A percentile compares a stretch with the other conserved stretches of the same genome.
Conservation (phyloP, 495 filamentous ascomycete species). For the Penicillium canescens region DNA sequence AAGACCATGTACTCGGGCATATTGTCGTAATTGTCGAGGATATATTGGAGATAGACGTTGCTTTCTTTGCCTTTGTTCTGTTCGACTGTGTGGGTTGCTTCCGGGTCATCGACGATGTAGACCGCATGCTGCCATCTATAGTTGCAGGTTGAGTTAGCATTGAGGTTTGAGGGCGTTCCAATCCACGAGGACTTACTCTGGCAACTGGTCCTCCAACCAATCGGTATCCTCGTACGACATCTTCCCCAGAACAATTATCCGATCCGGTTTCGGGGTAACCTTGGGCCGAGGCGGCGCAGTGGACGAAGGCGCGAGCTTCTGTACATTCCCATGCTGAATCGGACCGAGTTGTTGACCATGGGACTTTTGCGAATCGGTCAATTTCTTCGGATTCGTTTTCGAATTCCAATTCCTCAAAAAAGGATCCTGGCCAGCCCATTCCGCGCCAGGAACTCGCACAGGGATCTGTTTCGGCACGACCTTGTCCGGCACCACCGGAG, state of each 20-base stretch:
- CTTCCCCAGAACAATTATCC: conserved; percentile 40
- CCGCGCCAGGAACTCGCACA: conserved; percentile 18
- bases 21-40: conserved; percentile 49
- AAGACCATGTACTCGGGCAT: conserved; percentile 51
- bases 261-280: conserved; percentile 25
- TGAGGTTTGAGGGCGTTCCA: neutral
- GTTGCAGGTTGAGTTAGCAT: neutral
- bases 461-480: conserved; percentile 19
- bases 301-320: conserved; percentile 5
- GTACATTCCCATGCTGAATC: neutral
- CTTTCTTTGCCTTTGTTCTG: conserved; percentile 50
- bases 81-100: conserved; percentile 36
- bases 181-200: conserved; percentile 29
- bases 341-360: neutral
- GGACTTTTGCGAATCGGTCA: neutral
- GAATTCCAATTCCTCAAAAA: neutral
- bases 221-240: conserved; percentile 37
- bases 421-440: conserved; percentile 7
- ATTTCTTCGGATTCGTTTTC: neutral
- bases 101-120: conserved; percentile 62
- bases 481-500: neutral
- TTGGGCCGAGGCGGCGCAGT: conserved; percentile 14
- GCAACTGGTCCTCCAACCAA: conserved; percentile 40
- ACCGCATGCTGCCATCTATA: conserved; percentile 48
- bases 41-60: conserved; percentile 52